These are phyloP conservation scores for Lenwebbia sp. DNA, from an alignment of 345 rosid genomes.

Conservation along the genomic window DNA sequence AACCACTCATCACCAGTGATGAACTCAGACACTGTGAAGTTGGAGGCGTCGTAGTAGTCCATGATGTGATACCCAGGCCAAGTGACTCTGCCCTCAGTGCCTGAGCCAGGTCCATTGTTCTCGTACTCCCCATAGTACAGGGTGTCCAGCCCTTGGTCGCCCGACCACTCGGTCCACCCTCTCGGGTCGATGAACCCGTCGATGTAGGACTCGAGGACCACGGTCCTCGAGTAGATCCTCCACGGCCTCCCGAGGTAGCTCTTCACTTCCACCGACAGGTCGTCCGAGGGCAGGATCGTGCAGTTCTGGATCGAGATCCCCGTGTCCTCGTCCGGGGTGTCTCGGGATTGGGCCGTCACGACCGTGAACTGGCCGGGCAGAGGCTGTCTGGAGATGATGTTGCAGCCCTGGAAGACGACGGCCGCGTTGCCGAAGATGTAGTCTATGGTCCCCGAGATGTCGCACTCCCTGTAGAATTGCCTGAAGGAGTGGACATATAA, in stretches of 20 bases:
- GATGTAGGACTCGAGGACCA: slow-evolving; percentile 50
- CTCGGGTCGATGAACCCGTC: slow-evolving; percentile 49
- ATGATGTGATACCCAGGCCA: slow-evolving; percentile 68
- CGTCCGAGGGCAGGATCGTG: slow-evolving; percentile 45
- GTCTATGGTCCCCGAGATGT: slow-evolving; percentile 62
- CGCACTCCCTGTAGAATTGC: slow-evolving; percentile 77
- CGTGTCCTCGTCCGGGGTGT: slow-evolving; percentile 45
- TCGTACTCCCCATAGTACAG: slow-evolving; percentile 72
- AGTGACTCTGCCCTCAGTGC: slow-evolving; percentile 36
- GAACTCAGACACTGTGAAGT: slow-evolving; percentile 60
- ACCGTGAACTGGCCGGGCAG: slow-evolving; percentile 56
- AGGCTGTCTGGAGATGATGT: slow-evolving; percentile 57
- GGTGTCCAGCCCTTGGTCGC: slow-evolving; percentile 28
- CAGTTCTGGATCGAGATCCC: slow-evolving; percentile 84
- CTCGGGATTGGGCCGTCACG: slow-evolving; percentile 70
- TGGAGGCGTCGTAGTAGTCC: slow-evolving; percentile 52
- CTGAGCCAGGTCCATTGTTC: slow-evolving; percentile 77
- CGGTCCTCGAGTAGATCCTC: slow-evolving; percentile 51
- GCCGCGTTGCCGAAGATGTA: slow-evolving; percentile 75
- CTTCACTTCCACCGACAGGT: slow-evolving; percentile 24
- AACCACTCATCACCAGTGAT: slow-evolving; percentile 70
- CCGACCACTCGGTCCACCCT: slow-evolving; percentile 65
- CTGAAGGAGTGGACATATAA: slow-evolving; percentile 60
- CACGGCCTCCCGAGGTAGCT: slow-evolving; percentile 87
- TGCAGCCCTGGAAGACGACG: slow-evolving; percentile 59